Evolutionary conservation across 1,284 basidiomycete species (phyloP), one percentile per base, ranked within the genome.

Genomic region (Trichosporon faecale): DNA sequence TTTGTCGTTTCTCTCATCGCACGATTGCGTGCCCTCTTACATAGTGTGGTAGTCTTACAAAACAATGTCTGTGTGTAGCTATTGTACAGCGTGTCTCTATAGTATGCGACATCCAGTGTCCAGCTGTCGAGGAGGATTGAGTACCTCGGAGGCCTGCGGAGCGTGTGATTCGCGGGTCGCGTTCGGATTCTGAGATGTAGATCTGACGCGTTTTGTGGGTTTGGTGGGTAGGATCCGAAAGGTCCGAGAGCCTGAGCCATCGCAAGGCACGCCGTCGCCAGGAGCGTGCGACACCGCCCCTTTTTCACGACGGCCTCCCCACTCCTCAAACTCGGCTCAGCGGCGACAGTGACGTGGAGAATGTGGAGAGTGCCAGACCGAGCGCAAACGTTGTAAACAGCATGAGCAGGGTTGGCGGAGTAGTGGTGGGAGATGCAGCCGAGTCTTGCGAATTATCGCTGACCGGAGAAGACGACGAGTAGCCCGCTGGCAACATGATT

Each of bases 401-500:
- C 14, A n/a, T 12, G 6, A 61, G 57, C 29, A 12, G 27, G 14
- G 57, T 9, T 8, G 57, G 27, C 7, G 18, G 57, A 9, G 57
- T 12, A 6, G 12, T 23, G 29, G 27, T 31, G 57, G 14, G 27
- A 61, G 57, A 29, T 4, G 57, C 14, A 2, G 55, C 21, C 25
- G 4, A 11, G n/a, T 60, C 25, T 11, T 29, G 25, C 21, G 49
- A 25, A 18, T 31, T 33, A 2, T 21, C 29, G 29, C 57, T 23
- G 6, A 18, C 16, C 0, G 18, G 27, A 16, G 57, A 61, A 1
- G 29, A 33, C 16, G 57, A 61, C 18, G 57, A 61, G 25, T 37
- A 65, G 11, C 67, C 69, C 3, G 60, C 37, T 1, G 71, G 71
- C 14, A 68, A 16, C 9, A 68, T n/a, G 14, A 60, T 60, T n/a